A percentile compares a stretch with the other conserved stretches of the same genome.
Conservation (phyloP, 139 green algal species). For the Chlamydomonas sphaeroides region DNA sequence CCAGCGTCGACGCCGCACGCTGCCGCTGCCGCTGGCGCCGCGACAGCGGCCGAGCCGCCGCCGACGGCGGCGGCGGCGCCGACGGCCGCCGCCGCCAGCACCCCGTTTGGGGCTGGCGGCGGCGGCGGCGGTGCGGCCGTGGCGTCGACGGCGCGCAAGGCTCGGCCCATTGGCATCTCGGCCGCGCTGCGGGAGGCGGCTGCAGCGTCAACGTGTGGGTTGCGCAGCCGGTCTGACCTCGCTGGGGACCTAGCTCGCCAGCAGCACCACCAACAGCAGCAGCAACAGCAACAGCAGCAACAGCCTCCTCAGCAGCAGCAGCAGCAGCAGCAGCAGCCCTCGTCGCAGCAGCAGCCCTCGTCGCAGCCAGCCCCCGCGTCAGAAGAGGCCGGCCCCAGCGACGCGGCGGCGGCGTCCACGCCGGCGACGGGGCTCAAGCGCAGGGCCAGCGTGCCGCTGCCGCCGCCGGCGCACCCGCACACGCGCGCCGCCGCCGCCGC, state of each 20-base stretch:
- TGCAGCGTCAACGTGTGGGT: too few species aligned
- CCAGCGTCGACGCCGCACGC: not conserved
- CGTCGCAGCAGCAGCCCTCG: not conserved
- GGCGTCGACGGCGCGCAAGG: not conserved
- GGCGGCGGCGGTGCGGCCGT: not conserved
- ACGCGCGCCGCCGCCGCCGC: not conserved
- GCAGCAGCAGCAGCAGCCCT: not conserved
- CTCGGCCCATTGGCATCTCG: not conserved
- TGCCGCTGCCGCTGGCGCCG: not conserved
- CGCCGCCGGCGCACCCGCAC: not conserved
- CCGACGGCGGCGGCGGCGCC: not conserved
- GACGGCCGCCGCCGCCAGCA: not conserved
- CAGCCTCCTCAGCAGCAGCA: not conserved
- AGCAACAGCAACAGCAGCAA: not conserved
- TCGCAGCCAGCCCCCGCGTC: too few species aligned
- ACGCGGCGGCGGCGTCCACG: not conserved
- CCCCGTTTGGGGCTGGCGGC: not conserved
- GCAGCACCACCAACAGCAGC: not conserved
- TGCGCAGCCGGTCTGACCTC: not conserved
- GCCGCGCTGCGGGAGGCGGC: conserved; percentile 17
- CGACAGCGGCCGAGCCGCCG: not conserved
- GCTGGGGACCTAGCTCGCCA: not conserved
- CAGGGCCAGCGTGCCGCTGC: conserved; percentile 18
- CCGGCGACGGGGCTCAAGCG: not conserved
- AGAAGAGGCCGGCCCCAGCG: not conserved